phyloP scores from a whole-genome alignment of 2,329 filamentous ascomycete genomes.

The Cytospora chrysosperma region DNA sequence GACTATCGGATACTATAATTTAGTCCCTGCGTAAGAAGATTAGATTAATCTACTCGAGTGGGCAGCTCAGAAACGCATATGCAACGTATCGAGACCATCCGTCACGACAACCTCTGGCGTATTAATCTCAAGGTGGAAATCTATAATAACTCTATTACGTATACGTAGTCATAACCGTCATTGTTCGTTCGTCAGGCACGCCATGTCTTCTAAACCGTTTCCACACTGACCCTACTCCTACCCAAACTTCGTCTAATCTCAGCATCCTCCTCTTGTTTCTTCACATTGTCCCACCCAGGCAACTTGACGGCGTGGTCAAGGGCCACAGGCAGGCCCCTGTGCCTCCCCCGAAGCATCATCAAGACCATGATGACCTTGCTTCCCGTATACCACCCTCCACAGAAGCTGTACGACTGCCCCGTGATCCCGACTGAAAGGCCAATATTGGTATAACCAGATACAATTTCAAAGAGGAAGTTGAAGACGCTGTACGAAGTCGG shows the following conservation, averaged over 20 bases:
- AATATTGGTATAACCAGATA: constrained; percentile 30
- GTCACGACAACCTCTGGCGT: background rate
- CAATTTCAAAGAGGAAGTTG: constrained; percentile 59
- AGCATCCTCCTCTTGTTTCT: constrained; percentile 21
- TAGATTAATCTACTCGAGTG: too few relatives aligned
- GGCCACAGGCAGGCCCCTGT: constrained; percentile 54
- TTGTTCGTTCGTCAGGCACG: background rate
- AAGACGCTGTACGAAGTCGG: constrained; percentile 57
- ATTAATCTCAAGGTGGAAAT: background rate
- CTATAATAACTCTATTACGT: background rate
- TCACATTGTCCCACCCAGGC: constrained; percentile 36
- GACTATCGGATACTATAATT: too few relatives aligned
- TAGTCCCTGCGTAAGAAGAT: too few relatives aligned
- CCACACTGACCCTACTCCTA: constrained; percentile 5
- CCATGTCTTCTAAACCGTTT: background rate
- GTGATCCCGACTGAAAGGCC: constrained; percentile 15
- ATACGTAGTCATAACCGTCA: background rate
- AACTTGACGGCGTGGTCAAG: constrained; percentile 52
- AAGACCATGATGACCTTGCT: constrained; percentile 22
- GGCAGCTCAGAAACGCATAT: background rate
- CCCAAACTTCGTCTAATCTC: constrained; percentile 21
- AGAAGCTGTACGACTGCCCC: constrained; percentile 18
- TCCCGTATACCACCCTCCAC: constrained; percentile 21
- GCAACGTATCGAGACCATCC: background rate
- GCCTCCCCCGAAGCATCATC: constrained; percentile 48